These are phyloP conservation scores for Xylaria sp. DNA, from an alignment of 2,329 filamentous ascomycete species.

Conservation along the genomic window DNA sequence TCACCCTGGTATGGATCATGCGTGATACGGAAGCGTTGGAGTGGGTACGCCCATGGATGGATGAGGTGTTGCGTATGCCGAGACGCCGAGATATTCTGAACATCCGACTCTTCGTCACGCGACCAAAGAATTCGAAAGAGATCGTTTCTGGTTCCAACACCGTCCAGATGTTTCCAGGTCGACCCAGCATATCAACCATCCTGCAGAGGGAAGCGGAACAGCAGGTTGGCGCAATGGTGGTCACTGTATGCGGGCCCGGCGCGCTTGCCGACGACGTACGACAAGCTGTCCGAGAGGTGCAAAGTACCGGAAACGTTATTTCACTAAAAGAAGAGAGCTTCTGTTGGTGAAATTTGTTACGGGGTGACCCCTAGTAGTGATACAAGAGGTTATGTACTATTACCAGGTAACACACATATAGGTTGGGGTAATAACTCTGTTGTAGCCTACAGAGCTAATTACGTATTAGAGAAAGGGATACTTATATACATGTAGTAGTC, in stretches of 20 bases:
- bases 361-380: not conserved
- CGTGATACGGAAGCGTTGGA: slow-evolving; percentile 89
- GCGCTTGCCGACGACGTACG: slow-evolving; percentile 80
- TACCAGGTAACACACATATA: not conserved
- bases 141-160: slow-evolving; percentile 79
- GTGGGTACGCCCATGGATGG: slow-evolving; percentile 91
- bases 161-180: slow-evolving; percentile 91
- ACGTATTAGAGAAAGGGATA: no score
- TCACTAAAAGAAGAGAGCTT: slow-evolving; percentile 84
- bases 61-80: slow-evolving; percentile 78
- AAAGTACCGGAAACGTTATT: slow-evolving; percentile 69
- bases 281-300: slow-evolving; percentile 70
- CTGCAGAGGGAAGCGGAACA: slow-evolving; percentile 82
- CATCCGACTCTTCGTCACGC: slow-evolving; percentile 90
- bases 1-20: slow-evolving; percentile 92
- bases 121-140: slow-evolving; percentile 84
- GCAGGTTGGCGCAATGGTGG: slow-evolving; percentile 87
- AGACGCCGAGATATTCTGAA: slow-evolving; percentile 83
- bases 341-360: slow-evolving; percentile 61
- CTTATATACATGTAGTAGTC: no score
- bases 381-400: no score
- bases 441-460: no score
- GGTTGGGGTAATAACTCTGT: no score
- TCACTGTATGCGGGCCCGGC: slow-evolving; percentile 82
- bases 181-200: slow-evolving; percentile 84